Evolutionary conservation across 306 rosid species (phyloP), one percentile per base, ranked within the genome.

Genomic region (Oxytropis ochrocephala): DNA sequence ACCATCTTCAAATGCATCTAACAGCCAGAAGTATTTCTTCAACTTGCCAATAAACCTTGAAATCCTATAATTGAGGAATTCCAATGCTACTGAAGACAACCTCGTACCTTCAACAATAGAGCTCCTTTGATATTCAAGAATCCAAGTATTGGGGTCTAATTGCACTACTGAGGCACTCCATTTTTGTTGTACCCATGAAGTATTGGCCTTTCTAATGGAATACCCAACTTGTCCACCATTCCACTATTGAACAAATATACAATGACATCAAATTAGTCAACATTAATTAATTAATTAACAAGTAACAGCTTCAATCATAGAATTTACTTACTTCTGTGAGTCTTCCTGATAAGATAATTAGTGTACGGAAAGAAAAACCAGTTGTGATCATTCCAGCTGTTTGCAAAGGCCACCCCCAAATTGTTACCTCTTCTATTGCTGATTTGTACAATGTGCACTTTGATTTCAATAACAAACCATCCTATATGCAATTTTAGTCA

Each of bases 391-490:
- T 71, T 39, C 99, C 99, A 24, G 97, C 89, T 2, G 99, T 91
- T 82, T 91, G 99, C 80, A 91, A 58, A 33, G 99, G 97, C 97
- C 99, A 94, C 11, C 96, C 99, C 99, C 96, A 91, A 5, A 91
- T 62, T 70, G 88, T 13, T 60, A 94, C 85, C 79, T 89, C 84
- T 79, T 91, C 97, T 5, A 53, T 74, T 47, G 84, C 85, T 53
- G 99, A 84, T 79, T 91, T 87, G 84, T 76, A 84, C 80, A 94
- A 38, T 64, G 72, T 87, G 68, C 97, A 89, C 67, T 64, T 88
- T 18, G 97, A 91, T 73, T 65, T 81, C 44, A 94, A 80, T 13
- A 94, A 75, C 67, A 87, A 27, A 57, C 86, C 97, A 75, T 85
- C 91, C 99, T 94, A 59, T 55, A 79, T 30, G 52, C 74, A 81